These are phyloP conservation scores for Entrophospora sp. DNA, from an alignment of 192 early-diverging fungal species.

Conservation along the genomic window DNA sequence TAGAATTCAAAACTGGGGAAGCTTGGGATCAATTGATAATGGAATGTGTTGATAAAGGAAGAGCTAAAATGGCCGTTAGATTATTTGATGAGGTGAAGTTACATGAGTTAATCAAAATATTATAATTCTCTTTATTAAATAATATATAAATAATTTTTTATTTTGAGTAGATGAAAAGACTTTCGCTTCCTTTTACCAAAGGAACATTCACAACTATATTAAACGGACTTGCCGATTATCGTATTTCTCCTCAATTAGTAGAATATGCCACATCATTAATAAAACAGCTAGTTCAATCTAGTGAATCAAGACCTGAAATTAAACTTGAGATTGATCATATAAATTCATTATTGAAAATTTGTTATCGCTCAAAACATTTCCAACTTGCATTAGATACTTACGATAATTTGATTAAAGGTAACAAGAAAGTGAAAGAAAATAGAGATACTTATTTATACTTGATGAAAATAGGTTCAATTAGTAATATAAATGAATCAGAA, in stretches of 20 bases:
- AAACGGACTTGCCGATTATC: slow-evolving; percentile 27
- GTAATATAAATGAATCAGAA: too few relatives aligned
- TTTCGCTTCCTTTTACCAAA: slow-evolving; percentile 24
- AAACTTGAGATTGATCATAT: slow-evolving; percentile 13
- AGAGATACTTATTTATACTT: too few relatives aligned
- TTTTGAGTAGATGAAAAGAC: slow-evolving; percentile 25
- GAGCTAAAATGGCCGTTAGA: background rate
- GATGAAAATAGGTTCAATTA: too few relatives aligned
- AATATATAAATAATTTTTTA: background rate
- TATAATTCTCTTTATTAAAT: background rate
- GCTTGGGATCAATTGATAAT: slow-evolving; percentile 9
- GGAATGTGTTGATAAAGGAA: background rate
- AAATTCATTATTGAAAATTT: slow-evolving; percentile 34
- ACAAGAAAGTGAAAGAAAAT: background rate
- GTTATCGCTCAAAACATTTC: slow-evolving; percentile 22
- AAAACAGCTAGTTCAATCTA: slow-evolving; percentile 22
- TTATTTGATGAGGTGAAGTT: slow-evolving; percentile 2
- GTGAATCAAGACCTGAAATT: slow-evolving; percentile 8
- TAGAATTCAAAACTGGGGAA: background rate
- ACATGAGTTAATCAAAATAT: background rate
- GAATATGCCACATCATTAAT: slow-evolving; percentile 20
- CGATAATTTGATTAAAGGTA: slow-evolving; percentile 10
- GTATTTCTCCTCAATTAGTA: slow-evolving; percentile 23
- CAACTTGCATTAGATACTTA: slow-evolving; percentile 17
- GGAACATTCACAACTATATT: slow-evolving; percentile 27